Evolutionary conservation across 2,329 filamentous ascomycete genomes (phyloP).

Genomic region (Gyromitra esculenta): DNA sequence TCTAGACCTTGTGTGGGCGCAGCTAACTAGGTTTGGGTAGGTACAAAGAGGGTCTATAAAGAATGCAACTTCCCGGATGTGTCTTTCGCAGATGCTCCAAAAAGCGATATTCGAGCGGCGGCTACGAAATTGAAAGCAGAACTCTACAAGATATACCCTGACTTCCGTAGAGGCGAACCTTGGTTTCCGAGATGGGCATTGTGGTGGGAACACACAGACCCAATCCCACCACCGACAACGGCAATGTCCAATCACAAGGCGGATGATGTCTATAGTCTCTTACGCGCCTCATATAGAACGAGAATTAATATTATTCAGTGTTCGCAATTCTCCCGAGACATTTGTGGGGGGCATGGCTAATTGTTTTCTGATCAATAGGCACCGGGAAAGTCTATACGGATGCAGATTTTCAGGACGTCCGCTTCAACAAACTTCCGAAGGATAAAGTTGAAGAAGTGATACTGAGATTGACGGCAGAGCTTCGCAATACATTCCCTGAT

Average conservation of each 20-base stretch:
- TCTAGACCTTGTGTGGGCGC: neutral
- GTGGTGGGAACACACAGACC: conserved; percentile 10
- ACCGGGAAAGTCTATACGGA: conserved; percentile 8
- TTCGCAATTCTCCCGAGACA: neutral
- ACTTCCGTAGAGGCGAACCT: neutral
- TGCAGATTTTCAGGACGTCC: neutral
- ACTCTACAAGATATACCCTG: neutral
- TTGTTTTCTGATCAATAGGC: neutral
- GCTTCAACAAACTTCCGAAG: neutral
- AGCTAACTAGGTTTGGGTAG: neutral
- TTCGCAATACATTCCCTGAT: neutral
- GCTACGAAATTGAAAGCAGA: neutral
- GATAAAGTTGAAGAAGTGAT: neutral
- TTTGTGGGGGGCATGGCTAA: neutral
- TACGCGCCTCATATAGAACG: neutral
- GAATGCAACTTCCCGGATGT: neutral
- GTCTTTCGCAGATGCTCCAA: neutral
- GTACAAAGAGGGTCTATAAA: neutral
- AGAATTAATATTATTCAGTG: conserved; percentile 2
- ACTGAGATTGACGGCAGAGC: neutral
- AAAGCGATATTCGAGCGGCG: neutral
- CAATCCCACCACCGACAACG: neutral
- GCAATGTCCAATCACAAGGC: neutral
- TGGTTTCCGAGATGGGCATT: conserved; percentile 1
- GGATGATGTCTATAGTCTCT: neutral